A percentile compares a stretch with the other conserved stretches of the same genome.
phyloP scores from a whole-genome alignment of 352 stramenopile genomes.

The Plasmopara viticola region DNA sequence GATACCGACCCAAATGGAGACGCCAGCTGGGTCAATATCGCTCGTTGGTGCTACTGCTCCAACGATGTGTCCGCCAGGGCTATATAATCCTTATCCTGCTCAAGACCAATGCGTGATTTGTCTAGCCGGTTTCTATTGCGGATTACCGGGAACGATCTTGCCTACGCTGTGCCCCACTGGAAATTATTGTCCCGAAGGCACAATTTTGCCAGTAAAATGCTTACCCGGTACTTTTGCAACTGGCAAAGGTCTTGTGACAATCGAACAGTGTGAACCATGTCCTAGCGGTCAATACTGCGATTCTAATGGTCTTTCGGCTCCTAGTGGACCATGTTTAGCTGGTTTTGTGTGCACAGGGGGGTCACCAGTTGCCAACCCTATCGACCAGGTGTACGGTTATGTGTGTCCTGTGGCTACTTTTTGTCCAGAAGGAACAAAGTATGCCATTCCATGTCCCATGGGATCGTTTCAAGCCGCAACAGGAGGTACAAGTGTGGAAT shows the following conservation, averaged over 20 bases:
- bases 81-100: conserved; percentile 54
- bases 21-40: conserved; percentile 48
- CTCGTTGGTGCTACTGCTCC: conserved; percentile 35
- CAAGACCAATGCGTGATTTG: conserved; percentile 60
- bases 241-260: conserved; percentile 49
- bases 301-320: conserved; percentile 50
- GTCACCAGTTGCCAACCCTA: conserved; percentile 55
- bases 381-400: conserved; percentile 38
- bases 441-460: conserved; percentile 45
- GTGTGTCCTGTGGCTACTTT: conserved; percentile 67
- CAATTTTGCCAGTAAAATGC: conserved; percentile 55
- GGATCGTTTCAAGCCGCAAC: conserved; percentile 46
- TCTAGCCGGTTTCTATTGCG: conserved; percentile 67
- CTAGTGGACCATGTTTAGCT: conserved; percentile 53
- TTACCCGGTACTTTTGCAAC: conserved; percentile 50
- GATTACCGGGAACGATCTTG: conserved; percentile 38
- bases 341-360: conserved; percentile 53
- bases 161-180: conserved; percentile 50
- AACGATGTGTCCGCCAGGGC: conserved; percentile 43
- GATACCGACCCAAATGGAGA: conserved; percentile 48
- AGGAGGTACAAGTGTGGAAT: conserved; percentile 42
- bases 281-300: conserved; percentile 85
- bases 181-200: conserved; percentile 60
- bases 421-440: conserved; percentile 56
- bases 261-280: conserved; percentile 76